A percentile compares a stretch with the other conserved stretches of the same genome.
phyloP scores from a whole-genome alignment of 176 grass and related monocot genomes.

The Oryza nivara region DNA sequence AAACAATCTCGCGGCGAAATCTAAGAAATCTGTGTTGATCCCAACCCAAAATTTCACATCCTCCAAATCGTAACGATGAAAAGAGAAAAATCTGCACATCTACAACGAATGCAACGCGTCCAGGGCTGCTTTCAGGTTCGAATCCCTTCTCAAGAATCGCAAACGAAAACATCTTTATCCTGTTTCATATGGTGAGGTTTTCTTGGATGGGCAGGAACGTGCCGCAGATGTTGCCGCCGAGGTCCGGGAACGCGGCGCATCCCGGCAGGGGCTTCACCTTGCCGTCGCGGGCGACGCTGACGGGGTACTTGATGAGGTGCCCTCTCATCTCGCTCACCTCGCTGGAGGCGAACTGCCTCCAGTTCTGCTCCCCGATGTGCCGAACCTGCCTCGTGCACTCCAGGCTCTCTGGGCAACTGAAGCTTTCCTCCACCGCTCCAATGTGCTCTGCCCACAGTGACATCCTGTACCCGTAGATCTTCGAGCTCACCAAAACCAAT shows the following conservation, averaged over 20 bases:
- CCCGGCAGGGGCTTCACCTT: constrained; percentile 61
- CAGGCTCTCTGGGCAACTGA: constrained; percentile 66
- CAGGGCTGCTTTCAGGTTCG: not conserved
- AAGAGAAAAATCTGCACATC: not conserved
- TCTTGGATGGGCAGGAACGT: constrained; percentile 71
- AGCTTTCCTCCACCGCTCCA: constrained; percentile 60
- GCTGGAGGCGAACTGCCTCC: constrained; percentile 67
- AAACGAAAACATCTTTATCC: not conserved
- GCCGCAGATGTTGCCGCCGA: constrained; percentile 82
- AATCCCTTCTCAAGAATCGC: not conserved
- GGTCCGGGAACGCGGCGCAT: constrained; percentile 61
- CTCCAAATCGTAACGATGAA: not conserved
- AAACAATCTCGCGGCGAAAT: not conserved
- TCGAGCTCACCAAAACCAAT: constrained; percentile 9
- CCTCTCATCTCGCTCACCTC: constrained; percentile 71
- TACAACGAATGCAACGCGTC: not conserved
- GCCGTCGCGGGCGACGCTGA: constrained; percentile 61
- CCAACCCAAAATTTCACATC: not conserved
- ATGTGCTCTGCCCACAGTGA: constrained; percentile 92
- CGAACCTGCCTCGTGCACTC: constrained; percentile 74
- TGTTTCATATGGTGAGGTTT: constrained; percentile 65
- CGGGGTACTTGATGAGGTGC: constrained; percentile 90
- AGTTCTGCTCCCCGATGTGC: constrained; percentile 64
- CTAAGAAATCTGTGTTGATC: not conserved
- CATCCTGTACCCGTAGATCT: constrained; percentile 95